A percentile compares a stretch with the other conserved stretches of the same genome.
Conservation (phyloP, 2,329 filamentous ascomycete genomes). For the Hymenoscyphus fraxineus region DNA sequence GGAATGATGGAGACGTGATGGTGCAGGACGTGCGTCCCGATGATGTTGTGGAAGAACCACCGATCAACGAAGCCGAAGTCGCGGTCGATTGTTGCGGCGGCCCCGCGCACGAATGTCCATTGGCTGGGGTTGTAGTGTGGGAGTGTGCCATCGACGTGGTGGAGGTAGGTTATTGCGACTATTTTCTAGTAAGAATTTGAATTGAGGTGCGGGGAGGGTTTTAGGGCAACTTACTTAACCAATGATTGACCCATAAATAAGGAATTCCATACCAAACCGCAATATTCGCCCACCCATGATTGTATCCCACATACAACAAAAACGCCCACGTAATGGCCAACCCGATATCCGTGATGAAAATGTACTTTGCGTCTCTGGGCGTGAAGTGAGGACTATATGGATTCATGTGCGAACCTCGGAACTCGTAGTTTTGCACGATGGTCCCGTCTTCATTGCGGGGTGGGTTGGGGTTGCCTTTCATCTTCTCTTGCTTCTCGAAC, state of each 20-base stretch:
- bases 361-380: constrained; percentile 82
- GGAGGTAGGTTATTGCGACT: constrained; percentile 96
- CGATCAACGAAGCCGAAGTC: constrained; percentile 96
- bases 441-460: constrained; percentile 79
- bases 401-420: constrained; percentile 63
- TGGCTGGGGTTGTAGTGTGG: constrained; percentile 83
- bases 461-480: constrained; percentile 85
- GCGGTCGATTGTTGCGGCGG: constrained; percentile 92
- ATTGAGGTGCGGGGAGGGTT: background rate
- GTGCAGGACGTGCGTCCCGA: constrained; percentile 96
- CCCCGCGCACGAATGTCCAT: constrained; percentile 92
- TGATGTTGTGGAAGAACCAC: constrained; percentile 86
- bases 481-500: constrained; percentile 87
- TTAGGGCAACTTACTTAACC: constrained; percentile 72
- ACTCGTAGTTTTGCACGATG: constrained; percentile 47
- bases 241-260: constrained; percentile 98
- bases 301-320: constrained; percentile 62
- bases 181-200: background rate
- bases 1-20: constrained; percentile 96
- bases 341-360: constrained; percentile 82
- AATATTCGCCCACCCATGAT: constrained; percentile 80
- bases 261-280: constrained; percentile 92
- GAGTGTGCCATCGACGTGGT: constrained; percentile 92
- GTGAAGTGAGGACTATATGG: constrained; percentile 87
- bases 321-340: constrained; percentile 57